These are phyloP conservation scores for Phytophthora agathidicida DNA, from an alignment of 352 stramenopile species.

Conservation along the genomic window DNA sequence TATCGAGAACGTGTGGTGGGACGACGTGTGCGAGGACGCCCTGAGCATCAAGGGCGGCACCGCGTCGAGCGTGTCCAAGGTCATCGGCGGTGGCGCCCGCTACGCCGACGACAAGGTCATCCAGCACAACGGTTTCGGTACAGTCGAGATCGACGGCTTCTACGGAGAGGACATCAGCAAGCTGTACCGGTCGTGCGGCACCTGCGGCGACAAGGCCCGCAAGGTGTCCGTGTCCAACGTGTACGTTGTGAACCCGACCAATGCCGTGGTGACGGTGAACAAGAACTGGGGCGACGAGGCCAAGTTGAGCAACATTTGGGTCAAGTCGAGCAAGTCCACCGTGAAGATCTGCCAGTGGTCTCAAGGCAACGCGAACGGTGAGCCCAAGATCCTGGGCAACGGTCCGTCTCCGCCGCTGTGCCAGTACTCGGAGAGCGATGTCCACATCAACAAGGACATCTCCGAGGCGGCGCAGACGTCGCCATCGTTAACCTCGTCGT, in stretches of 20 bases:
- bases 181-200: slow-evolving; percentile 33
- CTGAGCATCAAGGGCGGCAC: slow-evolving; percentile 45
- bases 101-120: slow-evolving; percentile 46
- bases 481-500: slow-evolving; percentile 6
- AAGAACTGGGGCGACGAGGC: slow-evolving; percentile 22
- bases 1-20: slow-evolving; percentile 22
- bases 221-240: slow-evolving; percentile 42
- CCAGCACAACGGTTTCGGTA: slow-evolving; percentile 13
- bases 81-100: slow-evolving; percentile 37
- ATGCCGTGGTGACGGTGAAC: slow-evolving; percentile 22
- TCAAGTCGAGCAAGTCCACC: slow-evolving; percentile 5
- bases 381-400: too few relatives aligned
- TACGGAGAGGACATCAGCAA: slow-evolving; percentile 12
- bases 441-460: too few relatives aligned
- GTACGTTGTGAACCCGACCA: slow-evolving; percentile 26
- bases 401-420: too few relatives aligned
- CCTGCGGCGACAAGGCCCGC: slow-evolving; percentile 36
- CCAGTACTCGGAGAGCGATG: too few relatives aligned
- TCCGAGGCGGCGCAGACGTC: slow-evolving; percentile 1
- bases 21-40: slow-evolving; percentile 23
- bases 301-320: slow-evolving; percentile 18
- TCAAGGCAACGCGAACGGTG: too few relatives aligned
- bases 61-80: slow-evolving; percentile 29
- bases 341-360: too few relatives aligned
- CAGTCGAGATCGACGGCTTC: slow-evolving; percentile 13